A percentile compares a stretch with the other conserved stretches of the same genome.
Conservation (phyloP, 129 eudicot species). For the Lactuca sativa region DNA sequence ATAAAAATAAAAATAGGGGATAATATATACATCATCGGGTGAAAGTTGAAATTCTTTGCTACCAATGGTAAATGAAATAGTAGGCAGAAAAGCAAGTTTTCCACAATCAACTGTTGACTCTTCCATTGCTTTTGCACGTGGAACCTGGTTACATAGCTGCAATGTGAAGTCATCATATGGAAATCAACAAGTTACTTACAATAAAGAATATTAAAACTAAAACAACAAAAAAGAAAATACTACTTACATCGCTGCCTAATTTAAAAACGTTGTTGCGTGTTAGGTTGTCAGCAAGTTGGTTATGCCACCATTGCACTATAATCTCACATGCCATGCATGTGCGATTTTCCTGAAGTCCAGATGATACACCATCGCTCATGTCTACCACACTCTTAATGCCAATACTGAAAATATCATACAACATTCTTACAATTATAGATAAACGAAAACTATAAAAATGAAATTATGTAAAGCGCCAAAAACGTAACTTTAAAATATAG, state of each 20-base stretch:
- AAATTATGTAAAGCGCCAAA: too few relatives aligned
- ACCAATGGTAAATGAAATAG: slow-evolving; percentile 12
- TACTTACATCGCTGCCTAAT: neutral
- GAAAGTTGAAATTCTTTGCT: slow-evolving; percentile 11
- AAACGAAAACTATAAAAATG: too few relatives aligned
- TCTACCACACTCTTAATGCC: neutral
- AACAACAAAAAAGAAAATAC: too few relatives aligned
- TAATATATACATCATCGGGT: neutral
- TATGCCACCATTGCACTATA: neutral
- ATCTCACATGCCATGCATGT: neutral
- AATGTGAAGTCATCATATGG: neutral
- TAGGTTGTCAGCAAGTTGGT: neutral
- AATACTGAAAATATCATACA: neutral
- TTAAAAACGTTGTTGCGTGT: neutral
- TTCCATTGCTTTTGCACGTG: neutral
- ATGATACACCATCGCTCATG: neutral
- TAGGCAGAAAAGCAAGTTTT: slow-evolving; percentile 8
- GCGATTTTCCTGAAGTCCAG: neutral
- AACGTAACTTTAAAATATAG: too few relatives aligned
- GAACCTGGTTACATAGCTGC: slow-evolving; percentile 13
- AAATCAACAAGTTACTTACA: neutral
- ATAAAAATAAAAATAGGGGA: neutral
- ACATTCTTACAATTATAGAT: too few relatives aligned
- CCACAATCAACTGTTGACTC: slow-evolving; percentile 1
- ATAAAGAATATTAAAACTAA: too few relatives aligned